Conservation (phyloP, 1,139 yeast species). For the Kodamaea derodonti region DNA sequence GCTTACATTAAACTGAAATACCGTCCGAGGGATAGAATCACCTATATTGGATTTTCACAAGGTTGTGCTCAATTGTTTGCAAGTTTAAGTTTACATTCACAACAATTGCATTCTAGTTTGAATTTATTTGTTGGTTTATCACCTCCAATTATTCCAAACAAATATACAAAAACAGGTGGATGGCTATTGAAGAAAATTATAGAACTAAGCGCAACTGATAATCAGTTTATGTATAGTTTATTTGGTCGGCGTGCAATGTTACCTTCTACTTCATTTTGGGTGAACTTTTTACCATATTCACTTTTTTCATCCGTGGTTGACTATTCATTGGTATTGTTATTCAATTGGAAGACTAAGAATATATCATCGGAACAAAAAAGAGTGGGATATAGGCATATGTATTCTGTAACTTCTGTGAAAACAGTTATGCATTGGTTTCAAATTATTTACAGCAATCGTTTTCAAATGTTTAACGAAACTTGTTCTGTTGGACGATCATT, state of each 20-base stretch:
- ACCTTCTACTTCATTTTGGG: slow-evolving; percentile 48
- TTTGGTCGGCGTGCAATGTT: slow-evolving; percentile 43
- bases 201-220: slow-evolving; percentile 32
- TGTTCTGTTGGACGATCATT: slow-evolving; percentile 31
- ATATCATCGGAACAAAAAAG: slow-evolving; percentile 31
- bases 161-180: slow-evolving; percentile 27
- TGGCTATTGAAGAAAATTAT: slow-evolving; percentile 34
- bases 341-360: slow-evolving; percentile 41
- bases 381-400: slow-evolving; percentile 46
- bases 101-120: slow-evolving; percentile 29
- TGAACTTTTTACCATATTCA: slow-evolving; percentile 31
- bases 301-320: slow-evolving; percentile 38
- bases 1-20: slow-evolving; percentile 43
- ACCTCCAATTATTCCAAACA: slow-evolving; percentile 44
- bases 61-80: slow-evolving; percentile 47
- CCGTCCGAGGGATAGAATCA: slow-evolving; percentile 15
- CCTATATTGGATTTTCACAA: slow-evolving; percentile 44
- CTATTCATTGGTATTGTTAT: slow-evolving; percentile 29
- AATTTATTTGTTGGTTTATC: slow-evolving; percentile 40
- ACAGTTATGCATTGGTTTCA: slow-evolving; percentile 48
- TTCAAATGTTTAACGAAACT: slow-evolving; percentile 50
- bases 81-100: slow-evolving; percentile 37
- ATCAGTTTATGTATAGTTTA: slow-evolving; percentile 30
- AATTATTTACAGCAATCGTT: slow-evolving; percentile 36
- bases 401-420: slow-evolving; percentile 44